A percentile compares a stretch with the other conserved stretches of the same genome.
phyloP scores from a whole-genome alignment of 2,329 filamentous ascomycete species.

The Epichloe amarillans region DNA sequence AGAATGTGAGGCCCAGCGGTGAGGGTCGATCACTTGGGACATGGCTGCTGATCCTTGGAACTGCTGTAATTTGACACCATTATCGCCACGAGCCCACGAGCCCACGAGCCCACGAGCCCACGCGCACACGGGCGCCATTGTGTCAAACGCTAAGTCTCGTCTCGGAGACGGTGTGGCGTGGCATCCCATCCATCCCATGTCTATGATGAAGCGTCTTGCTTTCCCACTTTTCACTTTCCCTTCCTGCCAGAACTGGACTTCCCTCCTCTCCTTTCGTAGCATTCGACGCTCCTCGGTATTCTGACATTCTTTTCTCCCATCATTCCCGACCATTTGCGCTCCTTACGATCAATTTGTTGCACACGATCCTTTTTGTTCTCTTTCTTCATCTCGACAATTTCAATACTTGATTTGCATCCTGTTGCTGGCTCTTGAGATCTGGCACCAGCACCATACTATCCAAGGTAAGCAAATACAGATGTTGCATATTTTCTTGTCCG shows the following conservation, averaged over 20 bases:
- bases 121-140: background rate
- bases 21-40: too few species aligned
- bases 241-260: background rate
- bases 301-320: constrained; percentile 1
- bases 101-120: background rate
- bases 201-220: background rate
- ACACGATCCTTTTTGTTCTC: background rate
- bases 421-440: background rate
- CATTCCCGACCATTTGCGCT: constrained; percentile 1
- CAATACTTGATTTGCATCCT: background rate
- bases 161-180: background rate
- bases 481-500: background rate
- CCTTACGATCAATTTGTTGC: background rate
- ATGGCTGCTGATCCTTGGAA: constrained; percentile 2
- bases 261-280: background rate
- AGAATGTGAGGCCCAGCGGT: too few species aligned
- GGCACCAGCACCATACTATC: background rate
- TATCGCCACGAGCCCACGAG: background rate
- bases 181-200: background rate
- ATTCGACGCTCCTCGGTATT: background rate
- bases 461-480: background rate
- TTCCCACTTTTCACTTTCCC: background rate
- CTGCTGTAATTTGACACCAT: constrained; percentile 3
- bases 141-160: background rate
- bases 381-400: background rate